A percentile compares a stretch with the other conserved stretches of the same genome.
These are phyloP conservation scores for Amanita phalloides DNA, from an alignment of 768 basidiomycete genomes.

Conservation along the genomic window DNA sequence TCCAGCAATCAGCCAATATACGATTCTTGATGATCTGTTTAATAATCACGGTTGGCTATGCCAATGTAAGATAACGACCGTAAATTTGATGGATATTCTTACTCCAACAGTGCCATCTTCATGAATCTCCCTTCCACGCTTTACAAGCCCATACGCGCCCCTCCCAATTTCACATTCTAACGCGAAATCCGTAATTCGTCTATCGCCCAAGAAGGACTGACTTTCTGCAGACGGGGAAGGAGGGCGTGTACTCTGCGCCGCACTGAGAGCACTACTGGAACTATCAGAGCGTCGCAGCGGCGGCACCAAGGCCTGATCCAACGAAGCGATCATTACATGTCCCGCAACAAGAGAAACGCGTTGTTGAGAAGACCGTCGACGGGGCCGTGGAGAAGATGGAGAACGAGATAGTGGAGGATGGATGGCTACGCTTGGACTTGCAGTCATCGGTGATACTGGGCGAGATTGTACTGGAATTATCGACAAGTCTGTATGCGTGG, in stretches of 20 bases:
- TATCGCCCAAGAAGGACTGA: conserved; percentile 43
- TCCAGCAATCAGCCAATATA: conserved; percentile 99
- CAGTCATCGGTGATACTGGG: conserved; percentile 20
- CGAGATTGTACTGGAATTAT: conserved; percentile 25
- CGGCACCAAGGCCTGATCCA: conserved; percentile 56
- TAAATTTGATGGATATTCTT: conserved; percentile 22
- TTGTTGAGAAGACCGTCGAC: conserved; percentile 75
- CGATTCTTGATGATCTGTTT: conserved; percentile 98
- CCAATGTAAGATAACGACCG: conserved; percentile 13
- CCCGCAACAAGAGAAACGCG: conserved; percentile 79
- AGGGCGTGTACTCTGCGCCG: conserved; percentile 46
- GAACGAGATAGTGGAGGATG: conserved; percentile 29
- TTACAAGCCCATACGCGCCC: conserved; percentile 93
- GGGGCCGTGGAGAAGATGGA: conserved; percentile 50
- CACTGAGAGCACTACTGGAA: conserved; percentile 51
- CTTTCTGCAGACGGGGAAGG: conserved; percentile 44
- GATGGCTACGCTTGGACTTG: conserved; percentile 7
- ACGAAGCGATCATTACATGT: conserved; percentile 65
- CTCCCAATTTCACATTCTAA: conserved; percentile 85
- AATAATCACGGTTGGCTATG: conserved; percentile 81
- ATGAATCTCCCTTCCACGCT: conserved; percentile 73
- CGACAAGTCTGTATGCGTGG: conserved; percentile 12
- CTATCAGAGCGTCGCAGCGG: conserved; percentile 57
- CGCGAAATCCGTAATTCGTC: conserved; percentile 77
- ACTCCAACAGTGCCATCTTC: conserved; percentile 77